Base-by-base conservation (phyloP, 495 filamentous ascomycete species). In the Physcia stellaris region DNA sequence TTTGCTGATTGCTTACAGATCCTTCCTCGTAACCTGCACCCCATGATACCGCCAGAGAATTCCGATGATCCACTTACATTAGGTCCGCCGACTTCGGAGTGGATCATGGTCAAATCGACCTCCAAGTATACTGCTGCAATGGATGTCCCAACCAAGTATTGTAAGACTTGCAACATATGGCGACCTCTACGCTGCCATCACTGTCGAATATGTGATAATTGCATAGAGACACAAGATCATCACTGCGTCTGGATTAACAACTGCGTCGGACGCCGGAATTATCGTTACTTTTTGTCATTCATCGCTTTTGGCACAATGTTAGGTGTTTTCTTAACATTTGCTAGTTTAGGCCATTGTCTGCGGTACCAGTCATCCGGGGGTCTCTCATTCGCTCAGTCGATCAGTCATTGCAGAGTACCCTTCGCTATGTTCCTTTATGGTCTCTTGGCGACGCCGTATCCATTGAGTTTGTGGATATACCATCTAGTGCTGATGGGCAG, bases 211-310 rank as follows among this genome's bases (percentile, higher is more conserved):
- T 98, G 90, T 54, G 87, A 98, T 59, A 93, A 88, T 53, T 98
- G 90, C 55, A 73, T 98, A 32, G 90, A 98, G 55, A 95, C 88
- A 0, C 86, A 95, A 47, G 90, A 98, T 52, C 90, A 98, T 51
- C 90, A 98, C 63, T 98, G 90, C 50, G 86, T 96, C 16, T 98
- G 92, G 92, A 75, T 98, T 35, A 98, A 98, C 61, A 98, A 96
- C 56, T 98, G 90, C 58, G 80, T 98, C 31, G 90, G 90, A 4
- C 82, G 92, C 24, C 83, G 90, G 39, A 98, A 98, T 58, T 98
- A 98, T 58, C 86, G 92, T 35, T 98, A 90, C 51, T 98, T 98
- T 58, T 93, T 95, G 51, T 71, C 79, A 15, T 98, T 95, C 59
- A 71, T 96, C 45, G 72, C 67, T 47, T 70, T 74, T 15, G 75